These are phyloP conservation scores for Sugiyamaella smithiae DNA, from an alignment of 805 yeast species.

Conservation along the genomic window DNA sequence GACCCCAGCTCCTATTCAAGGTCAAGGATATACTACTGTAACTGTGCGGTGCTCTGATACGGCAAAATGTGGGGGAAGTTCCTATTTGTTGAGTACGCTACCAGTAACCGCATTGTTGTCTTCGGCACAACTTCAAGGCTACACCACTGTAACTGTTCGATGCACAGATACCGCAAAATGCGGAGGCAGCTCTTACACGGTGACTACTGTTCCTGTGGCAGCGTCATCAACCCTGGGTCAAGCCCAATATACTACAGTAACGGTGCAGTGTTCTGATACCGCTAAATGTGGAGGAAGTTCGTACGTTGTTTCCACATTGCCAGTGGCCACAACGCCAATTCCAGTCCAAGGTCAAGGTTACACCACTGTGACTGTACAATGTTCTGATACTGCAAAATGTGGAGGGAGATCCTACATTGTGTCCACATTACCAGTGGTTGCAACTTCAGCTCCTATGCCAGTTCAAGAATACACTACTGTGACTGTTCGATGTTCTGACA, in stretches of 20 bases:
- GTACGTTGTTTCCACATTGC: neutral
- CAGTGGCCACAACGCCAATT: neutral
- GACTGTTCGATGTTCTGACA: constrained; percentile 7
- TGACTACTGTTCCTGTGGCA: neutral
- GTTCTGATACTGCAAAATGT: constrained; percentile 5
- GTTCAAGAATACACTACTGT: constrained; percentile 1
- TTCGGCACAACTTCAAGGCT: neutral
- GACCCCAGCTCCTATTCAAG: neutral
- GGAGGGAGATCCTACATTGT: constrained; percentile 5
- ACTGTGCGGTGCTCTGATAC: neutral
- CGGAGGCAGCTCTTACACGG: neutral
- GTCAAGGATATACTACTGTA: neutral
- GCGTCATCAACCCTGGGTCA: neutral
- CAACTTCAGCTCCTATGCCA: neutral
- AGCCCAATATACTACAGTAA: constrained; percentile 11
- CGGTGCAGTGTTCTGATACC: constrained; percentile 7
- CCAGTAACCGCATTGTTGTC: neutral
- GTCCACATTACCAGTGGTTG: constrained; percentile 5
- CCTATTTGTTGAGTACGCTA: neutral
- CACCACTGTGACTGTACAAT: constrained; percentile 5
- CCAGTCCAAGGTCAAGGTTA: neutral
- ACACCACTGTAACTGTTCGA: constrained; percentile 14
- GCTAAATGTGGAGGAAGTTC: constrained; percentile 3
- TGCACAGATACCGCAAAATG: constrained; percentile 7
- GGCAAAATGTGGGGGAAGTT: neutral